These are phyloP conservation scores for Monilinia aucupariae DNA, from an alignment of 2,329 filamentous ascomycete species.

Conservation along the genomic window DNA sequence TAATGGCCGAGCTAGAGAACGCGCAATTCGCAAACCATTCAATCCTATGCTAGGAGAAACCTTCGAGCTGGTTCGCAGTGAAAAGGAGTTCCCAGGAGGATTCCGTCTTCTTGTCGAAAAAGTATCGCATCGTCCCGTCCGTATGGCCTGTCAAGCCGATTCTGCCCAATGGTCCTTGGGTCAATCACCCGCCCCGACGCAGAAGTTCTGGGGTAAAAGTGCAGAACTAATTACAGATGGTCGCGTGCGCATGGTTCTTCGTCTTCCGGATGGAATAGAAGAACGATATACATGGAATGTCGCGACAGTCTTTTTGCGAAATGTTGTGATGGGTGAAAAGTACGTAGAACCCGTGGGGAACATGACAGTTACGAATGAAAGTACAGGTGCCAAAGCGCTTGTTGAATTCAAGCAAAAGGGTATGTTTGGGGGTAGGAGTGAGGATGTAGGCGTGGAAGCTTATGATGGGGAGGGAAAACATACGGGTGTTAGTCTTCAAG, in stretches of 20 bases:
- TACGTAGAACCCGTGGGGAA: conserved; percentile 92
- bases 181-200: conserved; percentile 80
- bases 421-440: conserved; percentile 92
- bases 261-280: conserved; percentile 57
- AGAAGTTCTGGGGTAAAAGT: conserved; percentile 99
- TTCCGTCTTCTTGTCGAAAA: conserved; percentile 95
- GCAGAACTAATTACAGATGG: conserved; percentile 93
- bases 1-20: conserved; percentile 75
- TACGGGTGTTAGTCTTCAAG: conserved; percentile 62
- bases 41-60: conserved; percentile 96
- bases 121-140: conserved; percentile 85
- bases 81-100: conserved; percentile 63
- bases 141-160: conserved; percentile 90
- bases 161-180: conserved; percentile 77
- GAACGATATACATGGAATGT: conserved; percentile 86
- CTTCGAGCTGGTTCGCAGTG: conserved; percentile 83
- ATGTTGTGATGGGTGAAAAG: conserved; percentile 96
- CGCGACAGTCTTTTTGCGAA: conserved; percentile 85
- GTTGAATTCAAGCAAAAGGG: conserved; percentile 90
- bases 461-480: conserved; percentile 61
- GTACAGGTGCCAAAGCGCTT: conserved; percentile 73
- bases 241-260: conserved; percentile 70
- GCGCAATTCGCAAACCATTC: conserved; percentile 91
- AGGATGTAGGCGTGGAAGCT: conserved; percentile 77
- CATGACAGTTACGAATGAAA: conserved; percentile 82